A percentile compares a stretch with the other conserved stretches of the same genome.
These are phyloP conservation scores for Eucalyptus shirleyi DNA, from an alignment of 345 rosid species.

Conservation along the genomic window DNA sequence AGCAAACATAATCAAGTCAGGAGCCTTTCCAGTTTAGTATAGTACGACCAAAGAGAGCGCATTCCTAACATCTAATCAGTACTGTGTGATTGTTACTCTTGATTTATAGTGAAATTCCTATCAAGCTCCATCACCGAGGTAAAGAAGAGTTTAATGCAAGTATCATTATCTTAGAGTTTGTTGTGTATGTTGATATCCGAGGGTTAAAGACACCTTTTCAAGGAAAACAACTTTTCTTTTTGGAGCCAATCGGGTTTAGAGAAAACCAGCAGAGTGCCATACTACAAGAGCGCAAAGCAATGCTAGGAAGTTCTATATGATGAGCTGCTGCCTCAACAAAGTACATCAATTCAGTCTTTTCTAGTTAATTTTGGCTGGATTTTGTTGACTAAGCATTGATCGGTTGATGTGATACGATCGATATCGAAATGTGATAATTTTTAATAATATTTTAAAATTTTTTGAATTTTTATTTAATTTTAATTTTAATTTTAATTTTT, in stretches of 20 bases:
- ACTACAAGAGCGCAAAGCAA: neutral
- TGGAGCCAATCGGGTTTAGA: neutral
- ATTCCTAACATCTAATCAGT: neutral
- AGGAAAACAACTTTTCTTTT: neutral
- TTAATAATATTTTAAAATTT: too few species aligned
- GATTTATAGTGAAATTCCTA: neutral
- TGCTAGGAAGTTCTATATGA: neutral
- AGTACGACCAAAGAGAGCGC: neutral
- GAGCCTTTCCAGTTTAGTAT: neutral
- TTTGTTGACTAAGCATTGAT: too few species aligned
- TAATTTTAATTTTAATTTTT: fast-evolving
- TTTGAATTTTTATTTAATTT: too few species aligned
- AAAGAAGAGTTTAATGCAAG: neutral
- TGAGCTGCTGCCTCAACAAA: neutral
- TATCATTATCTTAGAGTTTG: neutral
- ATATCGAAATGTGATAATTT: fast-evolving
- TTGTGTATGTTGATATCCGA: neutral
- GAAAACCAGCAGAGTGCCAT: neutral
- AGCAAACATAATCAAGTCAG: neutral
- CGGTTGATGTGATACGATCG: fast-evolving
- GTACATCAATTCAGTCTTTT: neutral
- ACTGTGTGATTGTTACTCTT: neutral
- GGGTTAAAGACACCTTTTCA: neutral
- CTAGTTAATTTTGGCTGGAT: fast-evolving
- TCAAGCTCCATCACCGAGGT: neutral